Evolutionary conservation across 257 asterid species (phyloP).

Genomic region (Nicotiana benthamiana): DNA sequence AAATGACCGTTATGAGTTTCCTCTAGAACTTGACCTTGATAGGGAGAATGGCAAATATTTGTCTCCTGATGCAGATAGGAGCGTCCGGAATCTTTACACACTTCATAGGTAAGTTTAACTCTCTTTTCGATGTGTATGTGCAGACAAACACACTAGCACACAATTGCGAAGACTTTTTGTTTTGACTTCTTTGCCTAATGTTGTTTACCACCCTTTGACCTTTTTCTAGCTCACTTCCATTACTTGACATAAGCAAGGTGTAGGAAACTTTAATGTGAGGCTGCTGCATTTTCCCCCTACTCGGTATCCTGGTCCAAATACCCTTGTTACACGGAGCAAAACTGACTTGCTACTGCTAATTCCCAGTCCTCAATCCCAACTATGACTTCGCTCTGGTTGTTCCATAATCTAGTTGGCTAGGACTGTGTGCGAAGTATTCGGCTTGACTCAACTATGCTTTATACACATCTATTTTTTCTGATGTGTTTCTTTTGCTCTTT

Average conservation of each 20-base stretch:
- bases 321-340: not conserved
- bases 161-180: not conserved
- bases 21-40: constrained; percentile 93
- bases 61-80: constrained; percentile 90
- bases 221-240: not conserved
- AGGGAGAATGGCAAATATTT: constrained; percentile 85
- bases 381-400: not conserved
- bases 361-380: not conserved
- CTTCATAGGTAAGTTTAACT: constrained; percentile 70
- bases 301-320: not conserved
- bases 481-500: not conserved
- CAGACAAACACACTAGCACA: not conserved
- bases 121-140: not conserved
- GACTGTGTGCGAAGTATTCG: not conserved
- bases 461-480: not conserved
- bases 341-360: not conserved
- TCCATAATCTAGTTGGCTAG: not conserved
- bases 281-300: constrained; percentile 1
- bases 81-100: constrained; percentile 77
- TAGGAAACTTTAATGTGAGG: not conserved
- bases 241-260: not conserved
- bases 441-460: not conserved
- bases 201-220: not conserved
- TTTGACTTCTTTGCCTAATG: not conserved
- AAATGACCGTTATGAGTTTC: constrained; percentile 96